Evolutionary conservation across 257 asterid species (phyloP), one percentile per base, ranked within the genome.

Genomic region (Oldenlandia corymbosa): DNA sequence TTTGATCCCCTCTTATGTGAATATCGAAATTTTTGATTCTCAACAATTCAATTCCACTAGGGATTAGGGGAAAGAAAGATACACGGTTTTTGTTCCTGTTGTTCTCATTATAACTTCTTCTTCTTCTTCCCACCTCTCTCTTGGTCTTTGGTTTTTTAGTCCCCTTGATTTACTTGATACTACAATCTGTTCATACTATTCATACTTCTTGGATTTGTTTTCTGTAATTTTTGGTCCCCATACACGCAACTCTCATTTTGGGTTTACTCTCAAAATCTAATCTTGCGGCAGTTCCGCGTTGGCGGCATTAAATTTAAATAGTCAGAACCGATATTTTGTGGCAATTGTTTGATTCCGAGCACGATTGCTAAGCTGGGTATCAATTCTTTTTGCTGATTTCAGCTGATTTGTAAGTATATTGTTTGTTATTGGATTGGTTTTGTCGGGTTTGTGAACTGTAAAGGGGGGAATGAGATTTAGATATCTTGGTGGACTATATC

Each of bases 361-460:
- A 59, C 30, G 47, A 32, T 69, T 42, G 20, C 58, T 27, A 68
- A 64, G 49, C 21, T 58, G 71, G 78, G 63, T n/a, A n/a, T 60
- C 16, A 2, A 13, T 64, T 57, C 2, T 30, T 26, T 43, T 45
- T 20, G 68, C 37, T 67, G 51, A 52, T 24, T 53, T 63, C 41
- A 51, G 62, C 68, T 68, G 34, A 47, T 73, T 52, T 61, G 48
- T 10, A 16, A 7, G 47, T 63, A n/a, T 21, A 48, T 63, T 31
- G 58, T 26, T 32, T n/a, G 28, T 63, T 14, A n/a, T 63, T 34
- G 41, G 34, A 62, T 62, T 53, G 17, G 58, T 53, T 10, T 48
- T 1, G 10, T 10, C 10, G 43, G 43, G 6, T 39, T 57, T 30
- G 26, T 13, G 60, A 17, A 17, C 43, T 56, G 45, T 13, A 23